These are phyloP conservation scores for Dactylonectria estremocensis DNA, from an alignment of 2,329 filamentous ascomycete species.

Conservation along the genomic window DNA sequence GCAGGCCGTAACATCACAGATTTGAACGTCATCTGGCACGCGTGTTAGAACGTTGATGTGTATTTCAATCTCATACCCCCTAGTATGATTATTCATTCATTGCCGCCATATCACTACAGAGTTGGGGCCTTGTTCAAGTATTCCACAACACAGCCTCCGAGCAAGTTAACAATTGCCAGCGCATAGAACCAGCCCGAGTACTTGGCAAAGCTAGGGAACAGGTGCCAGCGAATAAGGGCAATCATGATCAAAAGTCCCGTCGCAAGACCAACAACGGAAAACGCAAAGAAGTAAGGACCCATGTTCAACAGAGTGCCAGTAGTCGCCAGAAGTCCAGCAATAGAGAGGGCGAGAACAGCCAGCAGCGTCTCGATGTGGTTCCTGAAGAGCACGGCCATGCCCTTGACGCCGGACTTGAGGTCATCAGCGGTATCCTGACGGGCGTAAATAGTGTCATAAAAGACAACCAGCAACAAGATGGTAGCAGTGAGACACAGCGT, in stretches of 20 bases:
- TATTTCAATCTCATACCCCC: too few relatives aligned
- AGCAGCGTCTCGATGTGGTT: constrained; percentile 37
- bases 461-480: constrained; percentile 49
- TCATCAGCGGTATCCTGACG: constrained; percentile 55
- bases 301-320: constrained; percentile 22
- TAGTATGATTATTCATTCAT: too few relatives aligned
- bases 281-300: constrained; percentile 33
- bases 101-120: too few relatives aligned
- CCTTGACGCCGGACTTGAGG: constrained; percentile 53
- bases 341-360: constrained; percentile 25
- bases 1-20: too few relatives aligned
- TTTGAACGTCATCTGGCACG: too few relatives aligned
- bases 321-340: constrained; percentile 28
- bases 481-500: constrained; percentile 40
- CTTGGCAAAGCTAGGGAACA: constrained; percentile 30
- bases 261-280: constrained; percentile 35
- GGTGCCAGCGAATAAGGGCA: constrained; percentile 28
- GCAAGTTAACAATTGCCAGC: constrained; percentile 35
- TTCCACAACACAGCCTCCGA: constrained; percentile 32
- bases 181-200: constrained; percentile 40
- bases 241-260: constrained; percentile 33
- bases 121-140: constrained; percentile 26
- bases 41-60: too few relatives aligned
- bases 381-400: constrained; percentile 48
- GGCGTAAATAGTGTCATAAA: constrained; percentile 56